These are phyloP conservation scores for Phytophthora nicotianae DNA, from an alignment of 352 stramenopile species.

Conservation along the genomic window DNA sequence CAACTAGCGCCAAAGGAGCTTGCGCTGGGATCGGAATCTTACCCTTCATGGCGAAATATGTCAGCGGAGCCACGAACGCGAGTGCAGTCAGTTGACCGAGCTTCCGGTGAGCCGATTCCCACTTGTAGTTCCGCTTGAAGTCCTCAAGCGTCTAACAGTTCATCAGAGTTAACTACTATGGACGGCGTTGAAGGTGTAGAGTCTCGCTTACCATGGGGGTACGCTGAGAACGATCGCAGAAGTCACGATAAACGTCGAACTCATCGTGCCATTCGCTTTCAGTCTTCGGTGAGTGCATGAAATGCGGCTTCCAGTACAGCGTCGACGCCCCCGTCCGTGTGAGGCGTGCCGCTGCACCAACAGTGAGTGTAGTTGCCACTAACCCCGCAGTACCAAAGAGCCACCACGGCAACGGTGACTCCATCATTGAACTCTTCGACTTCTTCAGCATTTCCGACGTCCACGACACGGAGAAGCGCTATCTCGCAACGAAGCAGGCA, in stretches of 20 bases:
- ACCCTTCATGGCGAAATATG: conserved; percentile 90
- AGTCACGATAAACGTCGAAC: conserved; percentile 95
- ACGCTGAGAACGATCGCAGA: conserved; percentile 94
- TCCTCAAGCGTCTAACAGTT: conserved; percentile 89
- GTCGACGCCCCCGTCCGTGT: conserved; percentile 94
- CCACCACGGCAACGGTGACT: conserved; percentile 88
- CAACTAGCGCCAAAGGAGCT: conserved; percentile 42
- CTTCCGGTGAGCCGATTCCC: conserved; percentile 92
- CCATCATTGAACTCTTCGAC: conserved; percentile 42
- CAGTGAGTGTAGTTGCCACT: conserved; percentile 94
- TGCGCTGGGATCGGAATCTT: conserved; percentile 62
- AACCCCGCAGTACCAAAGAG: conserved; percentile 91
- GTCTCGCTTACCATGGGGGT: conserved; percentile 55
- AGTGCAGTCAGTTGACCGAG: conserved; percentile 92
- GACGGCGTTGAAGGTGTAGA: not conserved
- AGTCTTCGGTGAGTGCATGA: conserved; percentile 80
- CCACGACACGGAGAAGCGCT: conserved; percentile 39
- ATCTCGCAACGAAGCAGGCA: not conserved
- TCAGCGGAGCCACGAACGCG: conserved; percentile 87
- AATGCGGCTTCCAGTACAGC: conserved; percentile 95
- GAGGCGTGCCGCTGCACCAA: conserved; percentile 95
- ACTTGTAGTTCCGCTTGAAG: conserved; percentile 97
- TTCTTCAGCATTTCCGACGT: conserved; percentile 34
- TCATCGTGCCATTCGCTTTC: conserved; percentile 92
- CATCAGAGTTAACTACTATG: not conserved